A percentile compares a stretch with the other conserved stretches of the same genome.
Evolutionary conservation across 139 green algal species (phyloP).

Genomic region (Coelastrella sp.): DNA sequence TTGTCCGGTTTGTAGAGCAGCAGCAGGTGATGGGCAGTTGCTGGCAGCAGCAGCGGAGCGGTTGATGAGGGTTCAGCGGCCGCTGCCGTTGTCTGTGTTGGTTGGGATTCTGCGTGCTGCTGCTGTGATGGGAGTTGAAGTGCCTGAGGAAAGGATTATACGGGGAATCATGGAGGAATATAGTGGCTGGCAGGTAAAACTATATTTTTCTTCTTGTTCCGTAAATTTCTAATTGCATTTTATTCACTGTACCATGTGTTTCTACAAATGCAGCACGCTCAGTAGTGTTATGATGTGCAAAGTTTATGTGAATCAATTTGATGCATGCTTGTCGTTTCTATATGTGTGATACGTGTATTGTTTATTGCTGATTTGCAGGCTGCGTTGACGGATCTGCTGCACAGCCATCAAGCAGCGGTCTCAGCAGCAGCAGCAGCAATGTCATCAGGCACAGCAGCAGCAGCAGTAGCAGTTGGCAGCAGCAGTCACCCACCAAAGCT

Average conservation of each 20-base stretch:
- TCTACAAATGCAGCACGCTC: no score
- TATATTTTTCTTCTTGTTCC: neutral
- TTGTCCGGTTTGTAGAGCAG: slow-evolving; percentile 76
- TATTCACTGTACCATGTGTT: neutral
- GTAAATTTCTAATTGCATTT: neutral
- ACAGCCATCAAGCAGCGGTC: neutral
- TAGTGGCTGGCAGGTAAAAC: slow-evolving; percentile 14
- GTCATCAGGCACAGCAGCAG: neutral
- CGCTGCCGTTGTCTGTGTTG: slow-evolving; percentile 37
- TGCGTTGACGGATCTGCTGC: slow-evolving; percentile 50
- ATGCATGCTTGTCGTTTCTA: neutral
- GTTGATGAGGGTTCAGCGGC: slow-evolving; percentile 43
- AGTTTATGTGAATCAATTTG: neutral
- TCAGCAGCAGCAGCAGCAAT: slow-evolving; percentile 1
- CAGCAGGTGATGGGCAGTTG: slow-evolving; percentile 45
- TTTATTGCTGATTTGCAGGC: neutral
- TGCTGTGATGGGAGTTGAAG: neutral
- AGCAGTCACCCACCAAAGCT: neutral
- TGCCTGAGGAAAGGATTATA: slow-evolving; percentile 55
- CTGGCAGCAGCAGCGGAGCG: slow-evolving; percentile 47
- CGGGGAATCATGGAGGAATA: slow-evolving; percentile 46
- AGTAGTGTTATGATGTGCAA: neutral
- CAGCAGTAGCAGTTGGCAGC: slow-evolving; percentile 1
- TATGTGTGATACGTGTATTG: neutral
- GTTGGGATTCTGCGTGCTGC: slow-evolving; percentile 61